Evolutionary conservation across 116 monocot species (phyloP).

Genomic region (Papilionanthe hybrid): DNA sequence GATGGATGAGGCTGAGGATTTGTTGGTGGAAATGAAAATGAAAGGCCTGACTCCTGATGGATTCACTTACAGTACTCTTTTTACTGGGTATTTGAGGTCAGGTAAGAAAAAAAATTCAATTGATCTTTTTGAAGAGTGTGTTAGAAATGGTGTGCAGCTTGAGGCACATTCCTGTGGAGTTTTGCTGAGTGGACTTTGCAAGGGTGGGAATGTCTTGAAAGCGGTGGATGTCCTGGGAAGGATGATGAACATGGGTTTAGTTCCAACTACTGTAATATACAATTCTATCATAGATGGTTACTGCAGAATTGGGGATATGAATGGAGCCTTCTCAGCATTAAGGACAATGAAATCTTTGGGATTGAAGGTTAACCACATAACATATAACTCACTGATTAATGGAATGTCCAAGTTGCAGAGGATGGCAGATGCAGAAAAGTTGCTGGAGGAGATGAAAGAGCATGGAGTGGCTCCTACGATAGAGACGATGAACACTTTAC

Average conservation of each 20-base stretch:
- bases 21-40: slow-evolving; percentile 47
- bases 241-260: slow-evolving; percentile 35
- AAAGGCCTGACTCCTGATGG: slow-evolving; percentile 41
- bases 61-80: slow-evolving; percentile 59
- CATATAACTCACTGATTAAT: slow-evolving; percentile 67
- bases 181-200: slow-evolving; percentile 65
- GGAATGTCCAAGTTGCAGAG: slow-evolving; percentile 54
- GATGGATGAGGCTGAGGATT: slow-evolving; percentile 22
- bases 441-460: slow-evolving; percentile 33
- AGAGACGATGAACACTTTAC: slow-evolving; percentile 59
- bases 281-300: slow-evolving; percentile 67
- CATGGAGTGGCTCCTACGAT: slow-evolving; percentile 35
- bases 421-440: slow-evolving; percentile 39
- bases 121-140: slow-evolving; percentile 33
- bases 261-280: slow-evolving; percentile 51
- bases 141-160: slow-evolving; percentile 29
- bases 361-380: slow-evolving; percentile 34
- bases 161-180: slow-evolving; percentile 38
- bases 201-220: slow-evolving; percentile 48
- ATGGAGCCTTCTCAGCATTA: slow-evolving; percentile 30
- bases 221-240: slow-evolving; percentile 34
- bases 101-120: slow-evolving; percentile 24
- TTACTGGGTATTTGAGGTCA: slow-evolving; percentile 38
- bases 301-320: slow-evolving; percentile 35
- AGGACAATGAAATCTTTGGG: slow-evolving; percentile 40